phyloP scores from a whole-genome alignment of 2,329 filamentous ascomycete genomes.

The Phyllosticta citribraziliensis region DNA sequence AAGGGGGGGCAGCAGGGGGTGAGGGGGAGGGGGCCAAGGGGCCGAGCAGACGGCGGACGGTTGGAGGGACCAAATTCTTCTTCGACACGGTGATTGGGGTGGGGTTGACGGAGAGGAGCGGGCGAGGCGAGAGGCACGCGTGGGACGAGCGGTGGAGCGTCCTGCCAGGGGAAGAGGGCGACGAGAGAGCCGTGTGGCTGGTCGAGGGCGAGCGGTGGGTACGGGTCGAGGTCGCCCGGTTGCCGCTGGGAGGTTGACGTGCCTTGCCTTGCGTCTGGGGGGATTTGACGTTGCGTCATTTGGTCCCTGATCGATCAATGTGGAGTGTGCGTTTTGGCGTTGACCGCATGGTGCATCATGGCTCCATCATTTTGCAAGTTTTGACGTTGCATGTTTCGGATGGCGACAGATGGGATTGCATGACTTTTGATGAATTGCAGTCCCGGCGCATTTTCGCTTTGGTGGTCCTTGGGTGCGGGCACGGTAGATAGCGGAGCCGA shows the following conservation, averaged over 20 bases:
- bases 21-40: not conserved
- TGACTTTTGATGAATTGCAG: not conserved
- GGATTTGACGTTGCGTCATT: not conserved
- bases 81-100: conserved; percentile 8
- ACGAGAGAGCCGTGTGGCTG: conserved; percentile 6
- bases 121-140: conserved; percentile 3
- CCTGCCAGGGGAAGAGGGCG: conserved; percentile 2
- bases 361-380: not conserved
- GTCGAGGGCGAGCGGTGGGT: conserved; percentile 7
- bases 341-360: not conserved
- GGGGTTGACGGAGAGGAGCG: conserved; percentile 2
- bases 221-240: conserved; percentile 7
- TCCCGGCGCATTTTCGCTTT: not conserved
- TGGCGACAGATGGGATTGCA: not conserved
- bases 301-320: not conserved
- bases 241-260: conserved; percentile 8
- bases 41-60: not conserved
- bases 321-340: not conserved
- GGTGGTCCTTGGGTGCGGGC: too few relatives aligned
- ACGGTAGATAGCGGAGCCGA: too few relatives aligned
- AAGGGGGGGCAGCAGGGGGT: conserved; percentile 1
- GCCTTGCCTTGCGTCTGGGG: not conserved
- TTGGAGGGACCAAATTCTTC: conserved; percentile 7
- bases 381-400: not conserved
- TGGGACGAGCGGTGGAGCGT: conserved; percentile 8